Evolutionary conservation across 805 yeast genomes (phyloP).

Genomic region (Wickerhamomyces strasburgensis): DNA sequence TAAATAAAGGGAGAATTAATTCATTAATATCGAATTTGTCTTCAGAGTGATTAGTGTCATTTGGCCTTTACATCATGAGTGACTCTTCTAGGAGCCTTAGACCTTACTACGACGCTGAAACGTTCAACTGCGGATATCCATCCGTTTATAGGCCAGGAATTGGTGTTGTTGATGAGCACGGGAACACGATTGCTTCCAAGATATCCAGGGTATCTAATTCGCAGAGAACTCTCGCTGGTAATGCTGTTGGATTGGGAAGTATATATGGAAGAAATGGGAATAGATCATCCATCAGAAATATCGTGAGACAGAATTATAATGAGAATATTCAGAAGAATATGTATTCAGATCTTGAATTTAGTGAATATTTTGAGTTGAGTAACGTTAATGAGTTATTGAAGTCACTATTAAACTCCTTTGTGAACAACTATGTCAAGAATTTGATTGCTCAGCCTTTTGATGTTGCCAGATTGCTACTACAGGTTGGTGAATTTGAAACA

Average conservation of each 20-base stretch:
- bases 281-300: constrained; percentile 16
- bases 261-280: constrained; percentile 4
- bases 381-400: constrained; percentile 53
- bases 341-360: constrained; percentile 51
- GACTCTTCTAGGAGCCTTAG: constrained; percentile 28
- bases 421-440: constrained; percentile 64
- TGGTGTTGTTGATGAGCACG: constrained; percentile 50
- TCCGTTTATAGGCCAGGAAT: constrained; percentile 57
- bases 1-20: too few species aligned
- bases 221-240: constrained; percentile 8
- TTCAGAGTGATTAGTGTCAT: too few species aligned
- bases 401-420: constrained; percentile 54
- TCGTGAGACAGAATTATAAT: constrained; percentile 20
- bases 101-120: constrained; percentile 68
- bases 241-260: constrained; percentile 8
- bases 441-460: constrained; percentile 86
- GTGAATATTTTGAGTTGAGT: constrained; percentile 57
- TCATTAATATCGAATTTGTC: too few species aligned
- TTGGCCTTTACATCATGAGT: too few species aligned
- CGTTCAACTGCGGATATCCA: constrained; percentile 60
- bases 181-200: constrained; percentile 35
- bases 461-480: constrained; percentile 69
- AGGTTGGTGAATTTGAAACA: constrained; percentile 62
- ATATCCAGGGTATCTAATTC: constrained; percentile 26
- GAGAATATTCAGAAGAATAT: constrained; percentile 24